A percentile compares a stretch with the other conserved stretches of the same genome.
These are phyloP conservation scores for Globisporangium okanoganense DNA, from an alignment of 352 stramenopile species.

Conservation along the genomic window DNA sequence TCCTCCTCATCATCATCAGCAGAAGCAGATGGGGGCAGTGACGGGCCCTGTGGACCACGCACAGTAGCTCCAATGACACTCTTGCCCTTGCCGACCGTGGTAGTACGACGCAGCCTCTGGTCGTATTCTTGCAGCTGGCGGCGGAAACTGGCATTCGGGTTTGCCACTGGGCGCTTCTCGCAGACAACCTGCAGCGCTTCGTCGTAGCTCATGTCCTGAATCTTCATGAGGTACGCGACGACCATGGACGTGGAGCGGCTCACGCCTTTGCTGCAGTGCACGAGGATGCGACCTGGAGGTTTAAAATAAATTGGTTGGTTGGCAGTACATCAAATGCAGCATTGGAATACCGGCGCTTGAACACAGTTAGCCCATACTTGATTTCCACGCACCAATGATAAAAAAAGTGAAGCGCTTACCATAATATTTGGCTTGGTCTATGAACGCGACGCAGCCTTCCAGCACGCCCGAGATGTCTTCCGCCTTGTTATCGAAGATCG, in stretches of 20 bases:
- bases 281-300: slow-evolving; percentile 71
- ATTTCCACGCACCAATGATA: neutral
- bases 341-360: slow-evolving; percentile 27
- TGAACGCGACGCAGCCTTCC: slow-evolving; percentile 84
- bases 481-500: slow-evolving; percentile 89
- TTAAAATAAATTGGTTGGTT: neutral
- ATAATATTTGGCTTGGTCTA: slow-evolving; percentile 91
- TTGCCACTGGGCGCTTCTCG: slow-evolving; percentile 45
- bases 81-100: slow-evolving; percentile 4
- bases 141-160: slow-evolving; percentile 73
- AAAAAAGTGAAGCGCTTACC: slow-evolving; percentile 32
- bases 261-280: slow-evolving; percentile 92
- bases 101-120: slow-evolving; percentile 32
- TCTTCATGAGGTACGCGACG: slow-evolving; percentile 89
- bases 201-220: slow-evolving; percentile 53
- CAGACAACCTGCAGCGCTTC: slow-evolving; percentile 65
- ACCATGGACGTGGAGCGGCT: slow-evolving; percentile 89
- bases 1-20: no score
- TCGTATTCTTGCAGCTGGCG: slow-evolving; percentile 57
- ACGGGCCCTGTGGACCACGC: slow-evolving; percentile 14
- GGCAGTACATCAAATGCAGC: neutral
- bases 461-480: slow-evolving; percentile 84
- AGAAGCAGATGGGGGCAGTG: slow-evolving; percentile 7
- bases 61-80: neutral
- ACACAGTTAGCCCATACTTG: slow-evolving; percentile 25